Conservation (phyloP, 169 alveolate species). For the Miamiensis avidus region DNA sequence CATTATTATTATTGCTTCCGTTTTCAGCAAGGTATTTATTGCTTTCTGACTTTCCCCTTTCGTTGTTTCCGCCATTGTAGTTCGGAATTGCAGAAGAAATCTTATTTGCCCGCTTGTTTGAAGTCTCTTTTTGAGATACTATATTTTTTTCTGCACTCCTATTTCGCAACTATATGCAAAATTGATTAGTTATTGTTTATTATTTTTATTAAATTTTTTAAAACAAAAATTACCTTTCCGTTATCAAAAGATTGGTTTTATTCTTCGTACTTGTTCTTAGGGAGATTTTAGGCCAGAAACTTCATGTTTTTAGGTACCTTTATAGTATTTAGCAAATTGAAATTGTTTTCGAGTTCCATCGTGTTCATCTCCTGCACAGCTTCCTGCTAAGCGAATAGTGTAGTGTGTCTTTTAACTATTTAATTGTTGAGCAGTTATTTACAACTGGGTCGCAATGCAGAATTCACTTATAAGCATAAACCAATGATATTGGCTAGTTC, state of each 20-base stretch:
- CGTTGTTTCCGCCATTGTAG: no score
- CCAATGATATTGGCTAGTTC: background rate
- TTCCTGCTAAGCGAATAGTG: background rate
- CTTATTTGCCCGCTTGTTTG: no score
- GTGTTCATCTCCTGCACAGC: background rate
- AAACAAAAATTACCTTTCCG: background rate
- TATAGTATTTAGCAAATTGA: slow-evolving; percentile 36
- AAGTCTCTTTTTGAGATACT: no score
- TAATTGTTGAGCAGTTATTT: background rate
- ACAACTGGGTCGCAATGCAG: background rate
- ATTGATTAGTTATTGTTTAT: background rate
- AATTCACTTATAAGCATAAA: background rate
- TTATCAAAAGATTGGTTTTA: background rate
- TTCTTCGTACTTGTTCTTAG: slow-evolving; percentile 42
- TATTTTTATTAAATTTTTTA: no score
- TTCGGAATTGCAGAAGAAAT: no score
- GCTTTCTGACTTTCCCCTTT: no score
- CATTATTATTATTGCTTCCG: background rate
- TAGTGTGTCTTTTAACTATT: background rate
- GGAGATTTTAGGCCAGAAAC: slow-evolving; percentile 36
- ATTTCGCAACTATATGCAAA: no score
- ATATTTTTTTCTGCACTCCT: no score
- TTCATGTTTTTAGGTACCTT: slow-evolving; percentile 50
- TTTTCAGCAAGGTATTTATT: no score
- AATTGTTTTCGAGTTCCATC: background rate